phyloP scores from a whole-genome alignment of 73 alveolate species.

The Symbiodinium natans region DNA sequence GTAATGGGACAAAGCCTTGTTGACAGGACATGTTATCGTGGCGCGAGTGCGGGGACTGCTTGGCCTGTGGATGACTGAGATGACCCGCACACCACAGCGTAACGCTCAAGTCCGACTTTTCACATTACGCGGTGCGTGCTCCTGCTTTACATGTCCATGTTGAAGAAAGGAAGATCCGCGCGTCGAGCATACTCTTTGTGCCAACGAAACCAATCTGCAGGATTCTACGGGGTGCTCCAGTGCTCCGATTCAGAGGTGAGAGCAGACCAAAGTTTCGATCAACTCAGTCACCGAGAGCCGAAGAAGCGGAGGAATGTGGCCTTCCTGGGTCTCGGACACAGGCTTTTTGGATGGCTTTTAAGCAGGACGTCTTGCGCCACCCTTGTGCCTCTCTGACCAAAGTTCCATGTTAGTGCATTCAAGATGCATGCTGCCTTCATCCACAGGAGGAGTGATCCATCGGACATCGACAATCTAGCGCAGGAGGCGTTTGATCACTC shows the following conservation, averaged over 20 bases:
- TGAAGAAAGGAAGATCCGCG: neutral
- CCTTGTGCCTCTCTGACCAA: no score
- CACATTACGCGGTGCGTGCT: neutral
- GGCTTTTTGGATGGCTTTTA: no score
- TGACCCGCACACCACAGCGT: neutral
- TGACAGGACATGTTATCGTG: neutral
- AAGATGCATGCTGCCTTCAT: constrained; percentile 46
- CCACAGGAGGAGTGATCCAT: constrained; percentile 53
- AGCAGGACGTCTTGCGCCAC: no score
- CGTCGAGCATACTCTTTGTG: neutral
- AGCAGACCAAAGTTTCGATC: no score
- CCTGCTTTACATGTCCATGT: neutral
- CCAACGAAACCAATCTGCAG: neutral
- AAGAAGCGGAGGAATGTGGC: constrained; percentile 67
- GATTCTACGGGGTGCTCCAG: no score
- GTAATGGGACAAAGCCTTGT: constrained; percentile 80
- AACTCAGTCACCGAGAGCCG: constrained; percentile 15
- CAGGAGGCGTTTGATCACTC: neutral
- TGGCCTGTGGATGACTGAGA: neutral
- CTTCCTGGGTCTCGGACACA: neutral
- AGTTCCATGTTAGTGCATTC: neutral
- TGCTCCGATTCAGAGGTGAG: no score
- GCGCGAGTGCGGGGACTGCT: neutral
- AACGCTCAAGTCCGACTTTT: neutral
- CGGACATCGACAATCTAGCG: constrained; percentile 36